Evolutionary conservation across 305 asterid species (phyloP).

Genomic region (Rubia peregrina): DNA sequence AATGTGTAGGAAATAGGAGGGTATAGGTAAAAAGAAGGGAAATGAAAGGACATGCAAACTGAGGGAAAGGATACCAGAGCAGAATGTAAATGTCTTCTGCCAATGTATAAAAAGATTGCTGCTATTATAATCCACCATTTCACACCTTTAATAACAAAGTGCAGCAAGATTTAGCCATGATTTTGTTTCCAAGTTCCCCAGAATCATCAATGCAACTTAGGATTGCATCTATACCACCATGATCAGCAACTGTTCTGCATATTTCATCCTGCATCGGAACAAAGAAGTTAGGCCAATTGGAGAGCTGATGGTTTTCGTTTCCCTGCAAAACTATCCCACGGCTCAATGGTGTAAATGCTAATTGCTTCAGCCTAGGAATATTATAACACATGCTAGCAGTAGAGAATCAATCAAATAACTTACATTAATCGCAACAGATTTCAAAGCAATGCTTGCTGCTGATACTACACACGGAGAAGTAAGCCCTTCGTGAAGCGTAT

Average conservation of each 20-base stretch:
- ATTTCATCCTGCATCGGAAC: conserved; percentile 69
- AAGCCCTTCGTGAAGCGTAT: conserved; percentile 67
- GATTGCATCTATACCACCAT: conserved; percentile 75
- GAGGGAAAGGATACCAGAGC: neutral
- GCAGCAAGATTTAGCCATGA: conserved; percentile 65
- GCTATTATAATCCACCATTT: conserved; percentile 10
- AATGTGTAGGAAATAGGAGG: neutral
- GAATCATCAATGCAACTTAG: conserved; percentile 66
- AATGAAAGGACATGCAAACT: neutral
- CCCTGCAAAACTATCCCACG: conserved; percentile 1
- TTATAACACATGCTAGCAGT: neutral
- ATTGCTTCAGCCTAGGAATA: neutral
- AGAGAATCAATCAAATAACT: conserved; percentile 21
- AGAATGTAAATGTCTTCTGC: neutral
- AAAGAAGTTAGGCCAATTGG: conserved; percentile 8
- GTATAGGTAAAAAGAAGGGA: neutral
- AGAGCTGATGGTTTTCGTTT: neutral
- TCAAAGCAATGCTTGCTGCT: conserved; percentile 75
- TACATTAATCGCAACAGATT: conserved; percentile 85
- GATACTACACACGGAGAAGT: conserved; percentile 53
- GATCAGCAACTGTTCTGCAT: conserved; percentile 68
- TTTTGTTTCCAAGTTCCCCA: conserved; percentile 51
- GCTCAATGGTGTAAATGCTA: neutral
- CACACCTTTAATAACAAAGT: conserved; percentile 79
- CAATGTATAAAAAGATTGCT: neutral